phyloP scores from a whole-genome alignment of 2,329 filamentous ascomycete species.

The Blastomyces silverae region DNA sequence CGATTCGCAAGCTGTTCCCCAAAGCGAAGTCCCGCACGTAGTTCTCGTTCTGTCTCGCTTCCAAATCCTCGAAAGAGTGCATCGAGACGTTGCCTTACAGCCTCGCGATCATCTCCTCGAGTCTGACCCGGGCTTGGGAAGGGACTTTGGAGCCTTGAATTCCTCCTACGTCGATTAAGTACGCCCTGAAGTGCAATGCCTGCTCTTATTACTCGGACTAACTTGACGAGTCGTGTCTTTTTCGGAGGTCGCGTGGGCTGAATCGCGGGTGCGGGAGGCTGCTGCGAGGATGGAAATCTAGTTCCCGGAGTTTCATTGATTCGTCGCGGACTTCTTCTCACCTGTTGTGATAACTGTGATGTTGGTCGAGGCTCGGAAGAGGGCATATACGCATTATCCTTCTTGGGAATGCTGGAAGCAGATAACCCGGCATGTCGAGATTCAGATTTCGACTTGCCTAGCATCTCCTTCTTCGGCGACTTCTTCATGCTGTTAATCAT shows the following conservation, averaged over 20 bases:
- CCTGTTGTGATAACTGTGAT: neutral
- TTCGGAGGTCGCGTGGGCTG: conserved; percentile 13
- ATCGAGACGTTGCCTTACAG: conserved; percentile 30
- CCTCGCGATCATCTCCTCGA: conserved; percentile 21
- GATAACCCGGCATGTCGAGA: neutral
- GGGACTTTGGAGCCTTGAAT: conserved; percentile 17
- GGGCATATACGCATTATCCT: neutral
- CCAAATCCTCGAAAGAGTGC: conserved; percentile 35
- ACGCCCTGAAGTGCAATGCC: conserved; percentile 36
- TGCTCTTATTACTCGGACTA: conserved; percentile 34
- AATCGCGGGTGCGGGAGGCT: conserved; percentile 20
- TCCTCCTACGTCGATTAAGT: conserved; percentile 23
- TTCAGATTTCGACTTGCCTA: conserved; percentile 14
- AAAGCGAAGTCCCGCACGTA: conserved; percentile 39
- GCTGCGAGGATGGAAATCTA: conserved; percentile 16
- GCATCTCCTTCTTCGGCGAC: conserved; percentile 18
- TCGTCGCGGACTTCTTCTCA: neutral
- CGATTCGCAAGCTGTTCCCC: conserved; percentile 40
- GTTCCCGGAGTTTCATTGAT: neutral
- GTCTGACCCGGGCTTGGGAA: conserved; percentile 17
- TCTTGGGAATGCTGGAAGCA: neutral
- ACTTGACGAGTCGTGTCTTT: conserved; percentile 25
- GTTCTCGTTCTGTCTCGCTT: conserved; percentile 34
- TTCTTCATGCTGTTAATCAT: conserved; percentile 6
- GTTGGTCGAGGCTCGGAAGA: neutral